Evolutionary conservation across 495 filamentous ascomycete genomes (phyloP), one percentile per base, ranked within the genome.

Genomic region (Annulohypoxylon maeteangense): DNA sequence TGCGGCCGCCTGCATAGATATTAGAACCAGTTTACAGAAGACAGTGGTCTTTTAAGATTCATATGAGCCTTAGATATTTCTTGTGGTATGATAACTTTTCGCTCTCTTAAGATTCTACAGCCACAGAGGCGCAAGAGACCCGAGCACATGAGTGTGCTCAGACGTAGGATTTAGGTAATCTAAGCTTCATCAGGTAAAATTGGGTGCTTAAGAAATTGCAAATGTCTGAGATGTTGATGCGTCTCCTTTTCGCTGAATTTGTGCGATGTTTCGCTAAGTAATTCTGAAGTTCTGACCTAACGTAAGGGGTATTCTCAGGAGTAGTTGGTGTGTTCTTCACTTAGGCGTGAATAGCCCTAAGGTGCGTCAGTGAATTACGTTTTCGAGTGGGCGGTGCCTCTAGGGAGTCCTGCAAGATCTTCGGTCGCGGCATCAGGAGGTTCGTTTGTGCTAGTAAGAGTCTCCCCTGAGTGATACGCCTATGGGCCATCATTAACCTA

Each of bases 1-100:
- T 40, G 56, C 56, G 42, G 65, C 65, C 62, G 62, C 65, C 65
- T 65, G 45, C 65, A 63, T 53, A 56, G 57, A 61, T 22, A 58
- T 62, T 59, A 29, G 22, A 55, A 36, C 48, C 44, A 32, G 40
- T 66, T 47, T 59, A 20, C 29, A 56, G 42, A 56, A 25, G 20
- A 54, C 14, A 20, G 23, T 65, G 47, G 53, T 45, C 60, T 65
- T 59, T 60, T 64, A 53, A 59, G 51, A 54, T 62, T 32, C 27
- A 44, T 31, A 62, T 62, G 44, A 53, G 62, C 60, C 48, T 64
- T 11, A 29, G 67, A 23, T 29, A n/a, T 65, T 42, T 11, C 2
- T 27, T 29, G 11, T 51, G 34, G 18, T 63, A 53, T 68, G 36
- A 64, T 48, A 29, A 11, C 16, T 34, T 54, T 40, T 16, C 20